These are phyloP conservation scores for Lanmaoa pseudosensibilis DNA, from an alignment of 768 basidiomycete species.

Conservation along the genomic window DNA sequence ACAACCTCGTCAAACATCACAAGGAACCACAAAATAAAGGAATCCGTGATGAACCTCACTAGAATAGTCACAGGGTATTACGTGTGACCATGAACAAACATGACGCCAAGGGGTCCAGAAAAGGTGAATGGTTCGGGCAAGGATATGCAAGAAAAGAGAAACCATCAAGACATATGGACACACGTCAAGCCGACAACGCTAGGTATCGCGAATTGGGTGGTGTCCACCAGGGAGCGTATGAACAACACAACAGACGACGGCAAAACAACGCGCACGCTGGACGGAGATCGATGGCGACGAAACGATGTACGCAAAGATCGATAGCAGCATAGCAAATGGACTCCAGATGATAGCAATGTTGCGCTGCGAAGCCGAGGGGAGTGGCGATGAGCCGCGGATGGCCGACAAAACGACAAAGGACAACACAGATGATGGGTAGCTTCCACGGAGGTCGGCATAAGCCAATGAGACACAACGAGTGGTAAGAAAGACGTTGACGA, in stretches of 20 bases:
- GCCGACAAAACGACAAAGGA: constrained; percentile 24
- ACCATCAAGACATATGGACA: constrained; percentile 9
- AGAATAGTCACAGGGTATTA: constrained; percentile 8
- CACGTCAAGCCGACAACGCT: constrained; percentile 1
- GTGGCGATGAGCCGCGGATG: constrained; percentile 1
- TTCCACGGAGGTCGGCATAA: constrained; percentile 11
- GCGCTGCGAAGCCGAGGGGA: constrained; percentile 3
- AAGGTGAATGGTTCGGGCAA: neutral
- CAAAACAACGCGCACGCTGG: constrained; percentile 16
- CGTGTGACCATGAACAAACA: constrained; percentile 1
- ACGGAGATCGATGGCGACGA: constrained; percentile 19
- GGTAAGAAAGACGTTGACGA: constrained; percentile 19
- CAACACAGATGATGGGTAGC: constrained; percentile 2
- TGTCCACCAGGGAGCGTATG: constrained; percentile 7
- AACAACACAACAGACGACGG: constrained; percentile 16
- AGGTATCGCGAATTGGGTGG: constrained; percentile 19
- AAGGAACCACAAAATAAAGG: constrained; percentile 11
- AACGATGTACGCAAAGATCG: constrained; percentile 23
- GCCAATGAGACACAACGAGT: constrained; percentile 26
- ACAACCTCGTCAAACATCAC: constrained; percentile 26
- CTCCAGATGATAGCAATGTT: constrained; percentile 21
- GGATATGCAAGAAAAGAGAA: constrained; percentile 28
- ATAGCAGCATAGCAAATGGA: constrained; percentile 26
- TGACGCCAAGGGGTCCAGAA: neutral
- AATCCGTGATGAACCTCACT: constrained; percentile 12